Evolutionary conservation across 1,139 yeast species (phyloP), one percentile per base, ranked within the genome.

Genomic region (Geotrichum cucujoidarum): DNA sequence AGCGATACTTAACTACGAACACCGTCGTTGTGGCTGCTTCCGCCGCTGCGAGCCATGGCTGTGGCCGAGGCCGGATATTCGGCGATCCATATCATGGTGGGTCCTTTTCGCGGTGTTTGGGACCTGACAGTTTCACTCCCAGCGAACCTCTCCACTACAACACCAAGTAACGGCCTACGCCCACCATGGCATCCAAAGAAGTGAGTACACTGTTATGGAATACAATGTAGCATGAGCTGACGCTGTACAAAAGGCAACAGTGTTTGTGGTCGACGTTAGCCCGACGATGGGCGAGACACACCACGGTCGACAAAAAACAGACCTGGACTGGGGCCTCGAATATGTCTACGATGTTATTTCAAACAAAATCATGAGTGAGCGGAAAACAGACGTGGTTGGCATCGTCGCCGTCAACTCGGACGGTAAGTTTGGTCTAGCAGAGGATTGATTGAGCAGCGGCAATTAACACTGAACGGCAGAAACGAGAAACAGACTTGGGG

Each of bases 311-410:
- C 25, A 41, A 1, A 48, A 52, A 10, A 40, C 67, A 7, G 72
- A 72, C 48, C 56, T 77, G 32, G 72, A 72, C 4, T 59, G 62
- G 43, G 73, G 72, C 0, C 57, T 74, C 51, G 62, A 64, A 30
- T 76, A 73, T 55, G 64, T 77, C 14, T 65, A 68, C 53, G 74
- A 75, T 51, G 62, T 69, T 32, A 63, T 78, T 20, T 60, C 73
- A 3, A 63, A 68, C 31, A 75, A 78, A 59, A 57, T 71, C 10
- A 41, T 71, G 32, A 67, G 72, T 46, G 81, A 72, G 4, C 69
- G 86, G 40, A 80, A 80, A 57, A 74, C 80, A 3, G 88, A 82
- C 56, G 66, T 68, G 36, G 70, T 80, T 1, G 76, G 80, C 0
- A 61, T 80, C 2, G 65, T 77, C 1, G 65, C 71, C 1, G 69